Evolutionary conservation across 2,329 filamentous ascomycete genomes (phyloP).

Genomic region (Phaeoacremonium minimum): DNA sequence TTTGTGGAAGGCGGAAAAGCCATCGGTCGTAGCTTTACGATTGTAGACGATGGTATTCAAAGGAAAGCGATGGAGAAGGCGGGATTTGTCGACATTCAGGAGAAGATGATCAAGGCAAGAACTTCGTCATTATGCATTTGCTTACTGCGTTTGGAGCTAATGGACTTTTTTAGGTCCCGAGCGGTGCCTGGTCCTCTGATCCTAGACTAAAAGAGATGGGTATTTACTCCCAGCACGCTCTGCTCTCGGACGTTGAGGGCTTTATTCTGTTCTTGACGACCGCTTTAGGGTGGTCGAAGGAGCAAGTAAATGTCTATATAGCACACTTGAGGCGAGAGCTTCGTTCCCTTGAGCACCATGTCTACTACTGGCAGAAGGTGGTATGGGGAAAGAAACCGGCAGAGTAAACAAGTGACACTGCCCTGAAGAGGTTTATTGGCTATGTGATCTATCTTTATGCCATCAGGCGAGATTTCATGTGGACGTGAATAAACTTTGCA

Average conservation of each 20-base stretch:
- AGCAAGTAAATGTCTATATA: conserved; percentile 27
- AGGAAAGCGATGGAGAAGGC: conserved; percentile 46
- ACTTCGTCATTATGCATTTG: too few relatives aligned
- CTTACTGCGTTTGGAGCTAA: too few relatives aligned
- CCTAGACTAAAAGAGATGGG: conserved; percentile 20
- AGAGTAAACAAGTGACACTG: too few relatives aligned
- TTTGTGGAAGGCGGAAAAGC: conserved; percentile 36
- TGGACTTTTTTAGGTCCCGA: conserved; percentile 15
- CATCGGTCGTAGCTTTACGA: conserved; percentile 40
- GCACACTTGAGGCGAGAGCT: conserved; percentile 21
- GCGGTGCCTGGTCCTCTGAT: conserved; percentile 22
- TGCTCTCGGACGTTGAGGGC: conserved; percentile 9
- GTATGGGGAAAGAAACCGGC: not conserved
- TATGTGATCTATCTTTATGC: too few relatives aligned
- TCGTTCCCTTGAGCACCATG: not conserved
- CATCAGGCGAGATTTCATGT: too few relatives aligned
- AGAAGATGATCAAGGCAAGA: conserved; percentile 14
- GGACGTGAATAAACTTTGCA: too few relatives aligned
- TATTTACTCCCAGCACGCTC: conserved; percentile 4
- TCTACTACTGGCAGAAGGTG: not conserved
- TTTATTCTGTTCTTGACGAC: conserved; percentile 24
- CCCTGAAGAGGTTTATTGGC: too few relatives aligned
- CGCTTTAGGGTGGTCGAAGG: conserved; percentile 28
- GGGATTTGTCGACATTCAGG: conserved; percentile 53
- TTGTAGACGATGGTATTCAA: conserved; percentile 47